Evolutionary conservation across 2,329 filamentous ascomycete genomes (phyloP), one percentile per base, ranked within the genome.

Genomic region (Botrytis porri): DNA sequence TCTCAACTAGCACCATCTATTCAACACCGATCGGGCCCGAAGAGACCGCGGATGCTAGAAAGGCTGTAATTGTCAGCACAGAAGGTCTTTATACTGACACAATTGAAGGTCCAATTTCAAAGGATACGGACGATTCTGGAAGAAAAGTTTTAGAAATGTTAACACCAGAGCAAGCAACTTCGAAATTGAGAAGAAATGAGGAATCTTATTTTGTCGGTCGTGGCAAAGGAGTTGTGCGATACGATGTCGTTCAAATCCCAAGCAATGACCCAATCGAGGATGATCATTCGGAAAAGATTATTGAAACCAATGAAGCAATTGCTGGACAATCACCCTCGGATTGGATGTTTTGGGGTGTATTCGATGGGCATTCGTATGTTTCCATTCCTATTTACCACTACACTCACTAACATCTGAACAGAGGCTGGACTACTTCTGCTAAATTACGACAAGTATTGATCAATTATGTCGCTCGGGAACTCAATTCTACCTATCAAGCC

Each of bases 311-410:
- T 32, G 65, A 87, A 70, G 86, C 85, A 70, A 86, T 84, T 84
- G 88, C 73, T 57, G 85, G 83, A 79, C 78, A 86, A 87, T 25
- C 86, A 29, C 89, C 86, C 74, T 93, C 88, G 75, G 97, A 99
- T 83, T 99, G 96, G 96, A 98, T 98, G 94, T 99, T 99, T 82
- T 99, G 97, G 96, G 96, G 95, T 73, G 95, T 99, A 29, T 99
- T 98, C 82, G 96, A 99, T 81, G 96, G 96, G 0, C 96, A 99
- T 83, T 93, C 93, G 93, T 95, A 88, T 87, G 74, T 69, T 18
- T 48, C 14, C 35, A 9, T 35, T 35, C 8, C 10, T 43, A 35
- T 2, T 7, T 18, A n/a, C 7, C 18, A 32, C 20, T 22, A 66
- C 35, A 35, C 22, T 43, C 18, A 43, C 62, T 71, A 18, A 69